Percentiles rank a stretch among this genome's conserved stretches.
phyloP scores from a whole-genome alignment of 2,329 filamentous ascomycete genomes.

The Botrytis sinoallii region DNA sequence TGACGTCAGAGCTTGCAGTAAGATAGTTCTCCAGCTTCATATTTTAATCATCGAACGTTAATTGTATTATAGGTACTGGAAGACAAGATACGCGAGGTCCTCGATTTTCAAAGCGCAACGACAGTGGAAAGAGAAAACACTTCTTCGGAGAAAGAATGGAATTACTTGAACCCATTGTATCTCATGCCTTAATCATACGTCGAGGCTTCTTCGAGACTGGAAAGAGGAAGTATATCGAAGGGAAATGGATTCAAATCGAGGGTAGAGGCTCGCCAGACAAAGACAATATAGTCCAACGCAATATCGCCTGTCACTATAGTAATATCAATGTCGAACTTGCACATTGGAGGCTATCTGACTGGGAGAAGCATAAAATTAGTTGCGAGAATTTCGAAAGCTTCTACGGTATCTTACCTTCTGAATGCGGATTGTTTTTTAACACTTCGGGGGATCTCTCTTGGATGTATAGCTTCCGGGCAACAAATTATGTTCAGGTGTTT shows the following conservation, averaged over 20 bases:
- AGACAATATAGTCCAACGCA: background rate
- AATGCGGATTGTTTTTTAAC: background rate
- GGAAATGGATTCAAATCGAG: background rate
- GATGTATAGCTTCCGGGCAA: background rate
- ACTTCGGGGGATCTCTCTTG: background rate
- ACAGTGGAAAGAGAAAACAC: rapidly evolving
- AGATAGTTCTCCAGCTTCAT: background rate
- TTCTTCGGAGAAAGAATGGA: background rate
- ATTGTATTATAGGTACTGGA: background rate
- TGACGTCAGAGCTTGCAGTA: background rate
- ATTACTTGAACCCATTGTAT: background rate
- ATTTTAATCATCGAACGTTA: background rate
- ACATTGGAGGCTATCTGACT: background rate
- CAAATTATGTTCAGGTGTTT: background rate
- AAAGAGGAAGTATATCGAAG: background rate
- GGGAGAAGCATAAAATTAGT: too few relatives aligned
- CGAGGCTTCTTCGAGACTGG: too few relatives aligned
- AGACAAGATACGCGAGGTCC: background rate
- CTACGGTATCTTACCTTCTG: background rate
- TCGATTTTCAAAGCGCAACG: background rate
- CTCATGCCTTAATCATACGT: background rate
- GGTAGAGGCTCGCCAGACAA: background rate
- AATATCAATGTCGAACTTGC: too few relatives aligned
- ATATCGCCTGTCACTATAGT: too few relatives aligned
- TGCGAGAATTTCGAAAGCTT: background rate